A percentile compares a stretch with the other conserved stretches of the same genome.
Conservation (phyloP, 2,329 filamentous ascomycete species). For the Bipolaris cookei region DNA sequence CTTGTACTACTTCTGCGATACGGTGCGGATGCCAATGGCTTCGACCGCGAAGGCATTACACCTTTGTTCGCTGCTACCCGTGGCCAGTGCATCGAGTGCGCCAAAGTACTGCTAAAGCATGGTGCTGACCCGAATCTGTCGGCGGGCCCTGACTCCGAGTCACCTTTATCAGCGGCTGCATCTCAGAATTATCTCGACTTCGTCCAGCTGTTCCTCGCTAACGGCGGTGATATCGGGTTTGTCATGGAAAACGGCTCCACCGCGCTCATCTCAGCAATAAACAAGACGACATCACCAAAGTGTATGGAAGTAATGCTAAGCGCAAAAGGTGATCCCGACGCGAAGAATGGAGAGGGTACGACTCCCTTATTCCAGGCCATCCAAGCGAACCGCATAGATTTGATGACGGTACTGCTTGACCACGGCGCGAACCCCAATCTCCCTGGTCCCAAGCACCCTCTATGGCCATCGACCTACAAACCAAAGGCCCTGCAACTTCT, state of each 20-base stretch:
- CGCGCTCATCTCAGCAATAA: conserved; percentile 65
- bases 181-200: conserved; percentile 62
- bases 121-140: conserved; percentile 34
- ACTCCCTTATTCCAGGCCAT: conserved; percentile 70
- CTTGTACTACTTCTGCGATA: conserved; percentile 37
- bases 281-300: conserved; percentile 61
- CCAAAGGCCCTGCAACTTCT: conserved; percentile 65
- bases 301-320: conserved; percentile 66
- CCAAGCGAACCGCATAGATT: conserved; percentile 61
- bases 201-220: conserved; percentile 65
- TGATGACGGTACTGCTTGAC: conserved; percentile 62
- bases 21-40: conserved; percentile 40
- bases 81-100: conserved; percentile 49
- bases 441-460: conserved; percentile 71
- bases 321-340: conserved; percentile 65
- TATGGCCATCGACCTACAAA: conserved; percentile 69
- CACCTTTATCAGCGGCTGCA: conserved; percentile 61
- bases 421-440: conserved; percentile 71
- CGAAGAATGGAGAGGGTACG: conserved; percentile 66
- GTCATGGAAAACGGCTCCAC: conserved; percentile 65
- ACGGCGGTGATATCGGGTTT: conserved; percentile 65
- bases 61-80: conserved; percentile 40
- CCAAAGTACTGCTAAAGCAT: conserved; percentile 51
- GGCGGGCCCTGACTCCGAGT: conserved; percentile 58
- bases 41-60: conserved; percentile 39